A percentile compares a stretch with the other conserved stretches of the same genome.
These are phyloP conservation scores for Sphagnum tenellum DNA, from an alignment of 225 moss, liverwort and hornwort genomes.

Conservation along the genomic window DNA sequence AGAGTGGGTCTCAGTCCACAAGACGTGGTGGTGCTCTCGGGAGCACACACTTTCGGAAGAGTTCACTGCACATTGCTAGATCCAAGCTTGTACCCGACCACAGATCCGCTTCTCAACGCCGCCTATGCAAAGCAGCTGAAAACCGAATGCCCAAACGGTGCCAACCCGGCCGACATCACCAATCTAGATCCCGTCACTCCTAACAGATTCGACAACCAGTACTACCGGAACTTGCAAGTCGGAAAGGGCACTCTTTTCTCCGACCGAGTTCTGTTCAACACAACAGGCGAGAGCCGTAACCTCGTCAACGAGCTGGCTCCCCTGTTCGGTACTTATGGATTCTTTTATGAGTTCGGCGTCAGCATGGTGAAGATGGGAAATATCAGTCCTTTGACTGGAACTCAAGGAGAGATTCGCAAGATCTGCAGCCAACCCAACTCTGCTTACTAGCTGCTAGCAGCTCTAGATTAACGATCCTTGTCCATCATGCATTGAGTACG, in stretches of 20 bases:
- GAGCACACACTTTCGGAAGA: constrained; percentile 75
- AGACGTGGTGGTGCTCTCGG: constrained; percentile 13
- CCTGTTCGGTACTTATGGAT: not conserved
- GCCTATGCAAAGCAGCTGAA: constrained; percentile 7
- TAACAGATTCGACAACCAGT: constrained; percentile 44
- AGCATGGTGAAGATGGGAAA: constrained; percentile 42
- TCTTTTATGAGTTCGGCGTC: constrained; percentile 12
- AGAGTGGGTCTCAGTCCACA: no score
- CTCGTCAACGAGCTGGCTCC: not conserved
- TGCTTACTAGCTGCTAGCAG: no score
- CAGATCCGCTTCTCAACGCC: constrained; percentile 16
- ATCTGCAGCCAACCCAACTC: constrained; percentile 16
- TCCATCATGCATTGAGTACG: no score
- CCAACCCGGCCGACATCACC: not conserved
- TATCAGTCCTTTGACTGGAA: constrained; percentile 9
- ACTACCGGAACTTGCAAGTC: constrained; percentile 33
- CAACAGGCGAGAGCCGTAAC: not conserved
- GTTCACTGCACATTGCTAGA: constrained; percentile 31
- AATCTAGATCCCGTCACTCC: constrained; percentile 28
- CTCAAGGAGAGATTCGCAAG: constrained; percentile 28
- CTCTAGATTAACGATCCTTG: no score
- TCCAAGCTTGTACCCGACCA: constrained; percentile 16
- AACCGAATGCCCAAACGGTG: constrained; percentile 7
- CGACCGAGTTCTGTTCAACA: constrained; percentile 24
- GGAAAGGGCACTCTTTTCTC: constrained; percentile 18